A percentile compares a stretch with the other conserved stretches of the same genome.
Conservation (phyloP, 108 stramenopile genomes). For the Nitzschia sp. region DNA sequence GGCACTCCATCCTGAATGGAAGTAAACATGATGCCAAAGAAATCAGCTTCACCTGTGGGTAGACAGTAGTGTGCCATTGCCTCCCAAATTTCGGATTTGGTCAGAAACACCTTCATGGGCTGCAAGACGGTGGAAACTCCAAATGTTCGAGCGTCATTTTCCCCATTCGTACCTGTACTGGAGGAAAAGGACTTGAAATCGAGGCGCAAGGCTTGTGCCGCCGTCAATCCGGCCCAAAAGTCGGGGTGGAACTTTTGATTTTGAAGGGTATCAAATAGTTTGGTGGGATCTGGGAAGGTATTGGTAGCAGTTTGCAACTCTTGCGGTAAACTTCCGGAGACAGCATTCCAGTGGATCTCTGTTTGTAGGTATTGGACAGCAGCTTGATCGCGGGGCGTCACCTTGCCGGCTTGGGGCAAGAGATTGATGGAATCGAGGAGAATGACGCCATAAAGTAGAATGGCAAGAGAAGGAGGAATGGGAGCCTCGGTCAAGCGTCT, state of each 20-base stretch:
- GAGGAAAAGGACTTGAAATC: constrained; percentile 70
- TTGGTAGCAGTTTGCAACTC: neutral
- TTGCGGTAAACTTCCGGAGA: neutral
- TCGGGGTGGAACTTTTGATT: constrained; percentile 62
- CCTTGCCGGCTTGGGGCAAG: constrained; percentile 65
- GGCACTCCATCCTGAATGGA: constrained; percentile 30
- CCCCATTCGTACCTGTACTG: neutral
- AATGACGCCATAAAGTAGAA: constrained; percentile 73
- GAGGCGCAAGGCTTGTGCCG: constrained; percentile 53
- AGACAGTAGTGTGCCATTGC: constrained; percentile 13
- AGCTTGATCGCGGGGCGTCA: constrained; percentile 57
- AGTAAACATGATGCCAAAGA: constrained; percentile 57
- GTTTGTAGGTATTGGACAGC: constrained; percentile 49
- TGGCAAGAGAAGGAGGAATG: constrained; percentile 36
- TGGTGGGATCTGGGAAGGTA: constrained; percentile 33
- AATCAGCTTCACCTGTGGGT: neutral
- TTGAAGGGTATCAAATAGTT: constrained; percentile 59
- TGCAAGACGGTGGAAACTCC: constrained; percentile 74
- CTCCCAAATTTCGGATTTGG: constrained; percentile 15
- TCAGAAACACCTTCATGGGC: constrained; percentile 31
- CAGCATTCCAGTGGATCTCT: constrained; percentile 50
- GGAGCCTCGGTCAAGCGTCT: neutral
- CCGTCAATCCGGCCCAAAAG: constrained; percentile 64
- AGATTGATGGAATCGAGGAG: constrained; percentile 82
- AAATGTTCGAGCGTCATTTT: constrained; percentile 33